Conservation (phyloP, 2,329 filamentous ascomycete species). For the Metarhizium anisopliae region DNA sequence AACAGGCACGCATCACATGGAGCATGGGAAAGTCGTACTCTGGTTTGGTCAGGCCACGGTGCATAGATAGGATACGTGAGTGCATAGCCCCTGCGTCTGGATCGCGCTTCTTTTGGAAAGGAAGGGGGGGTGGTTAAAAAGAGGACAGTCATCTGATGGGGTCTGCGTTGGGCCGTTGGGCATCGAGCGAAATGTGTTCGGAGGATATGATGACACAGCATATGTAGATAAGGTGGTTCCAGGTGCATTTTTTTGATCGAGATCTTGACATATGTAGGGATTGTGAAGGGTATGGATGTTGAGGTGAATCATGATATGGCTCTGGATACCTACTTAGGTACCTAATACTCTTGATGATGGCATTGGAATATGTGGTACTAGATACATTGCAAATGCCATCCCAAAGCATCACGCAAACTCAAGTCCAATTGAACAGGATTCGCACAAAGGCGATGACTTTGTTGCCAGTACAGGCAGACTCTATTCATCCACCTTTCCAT, state of each 20-base stretch:
- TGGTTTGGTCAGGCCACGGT: not conserved
- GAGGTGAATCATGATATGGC: too few relatives aligned
- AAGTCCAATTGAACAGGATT: not conserved
- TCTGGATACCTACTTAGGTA: too few relatives aligned
- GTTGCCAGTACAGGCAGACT: not conserved
- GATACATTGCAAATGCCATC: too few relatives aligned
- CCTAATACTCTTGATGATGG: too few relatives aligned
- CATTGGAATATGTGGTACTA: not conserved
- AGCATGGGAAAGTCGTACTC: not conserved
- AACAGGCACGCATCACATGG: not conserved
- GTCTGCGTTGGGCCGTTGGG: not conserved
- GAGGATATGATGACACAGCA: not conserved
- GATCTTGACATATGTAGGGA: not conserved
- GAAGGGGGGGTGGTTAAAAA: not conserved
- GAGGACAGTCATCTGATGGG: not conserved
- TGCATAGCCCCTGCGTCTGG: not conserved
- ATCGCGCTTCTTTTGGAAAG: not conserved
- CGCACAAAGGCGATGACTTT: not conserved
- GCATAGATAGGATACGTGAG: not conserved
- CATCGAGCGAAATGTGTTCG: not conserved
- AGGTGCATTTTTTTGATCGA: not conserved
- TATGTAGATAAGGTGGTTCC: not conserved
- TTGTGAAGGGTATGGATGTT: not conserved
- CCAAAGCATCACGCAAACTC: too few relatives aligned
- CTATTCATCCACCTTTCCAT: not conserved